Evolutionary conservation across 495 filamentous ascomycete species (phyloP).

Genomic region (Darksidea phi): DNA sequence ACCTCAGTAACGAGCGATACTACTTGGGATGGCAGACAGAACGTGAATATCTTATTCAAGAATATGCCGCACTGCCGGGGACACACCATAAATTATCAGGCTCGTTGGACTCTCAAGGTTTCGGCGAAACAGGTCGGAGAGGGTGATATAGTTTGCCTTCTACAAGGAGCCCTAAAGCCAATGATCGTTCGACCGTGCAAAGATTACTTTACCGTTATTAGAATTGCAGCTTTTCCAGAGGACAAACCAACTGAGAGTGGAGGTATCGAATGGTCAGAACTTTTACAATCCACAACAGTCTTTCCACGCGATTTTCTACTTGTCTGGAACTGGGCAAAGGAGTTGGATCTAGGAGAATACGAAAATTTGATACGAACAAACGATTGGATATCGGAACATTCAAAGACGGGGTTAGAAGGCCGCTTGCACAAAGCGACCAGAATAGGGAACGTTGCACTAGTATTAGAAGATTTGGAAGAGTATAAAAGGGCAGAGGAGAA

Average conservation of each 20-base stretch:
- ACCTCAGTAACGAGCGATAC: neutral
- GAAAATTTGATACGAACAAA: too few species aligned
- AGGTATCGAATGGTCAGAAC: too few species aligned
- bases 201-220: neutral
- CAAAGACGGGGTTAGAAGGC: too few species aligned
- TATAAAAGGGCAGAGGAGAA: too few species aligned
- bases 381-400: too few species aligned
- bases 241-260: neutral
- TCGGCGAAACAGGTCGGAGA: neutral
- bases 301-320: conserved; percentile 34
- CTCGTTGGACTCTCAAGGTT: neutral
- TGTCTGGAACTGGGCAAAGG: conserved; percentile 28
- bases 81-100: too few species aligned
- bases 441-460: too few species aligned
- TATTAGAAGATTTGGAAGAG: too few species aligned
- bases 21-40: neutral
- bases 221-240: neutral
- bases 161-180: neutral
- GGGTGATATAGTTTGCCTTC: neutral
- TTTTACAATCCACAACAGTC: conserved; percentile 9
- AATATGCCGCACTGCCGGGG: neutral
- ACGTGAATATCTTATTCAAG: neutral
- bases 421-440: too few species aligned
- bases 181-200: neutral
- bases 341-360: too few species aligned